phyloP scores from a whole-genome alignment of 768 basidiomycete species.

The Flagelloscypha sp. region DNA sequence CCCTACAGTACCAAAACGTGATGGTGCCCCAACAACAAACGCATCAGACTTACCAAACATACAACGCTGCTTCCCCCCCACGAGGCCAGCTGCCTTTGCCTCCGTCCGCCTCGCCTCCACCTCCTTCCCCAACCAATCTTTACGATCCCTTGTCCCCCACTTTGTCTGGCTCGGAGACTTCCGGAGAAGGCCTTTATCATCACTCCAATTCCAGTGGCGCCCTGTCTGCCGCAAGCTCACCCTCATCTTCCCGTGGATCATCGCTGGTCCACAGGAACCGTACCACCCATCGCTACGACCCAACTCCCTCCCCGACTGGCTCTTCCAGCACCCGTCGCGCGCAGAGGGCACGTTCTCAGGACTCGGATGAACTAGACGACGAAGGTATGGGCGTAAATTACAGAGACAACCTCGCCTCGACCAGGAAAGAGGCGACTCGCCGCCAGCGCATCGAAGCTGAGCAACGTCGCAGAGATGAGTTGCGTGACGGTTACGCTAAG shows the following conservation, averaged over 20 bases:
- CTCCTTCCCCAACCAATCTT: constrained; percentile 69
- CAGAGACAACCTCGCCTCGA: constrained; percentile 65
- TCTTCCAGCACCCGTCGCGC: constrained; percentile 65
- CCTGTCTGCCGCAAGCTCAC: constrained; percentile 70
- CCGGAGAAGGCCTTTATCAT: constrained; percentile 75
- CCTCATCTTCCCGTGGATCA: constrained; percentile 67
- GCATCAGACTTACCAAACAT: no score
- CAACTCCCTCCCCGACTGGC: constrained; percentile 69
- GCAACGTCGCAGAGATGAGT: constrained; percentile 80
- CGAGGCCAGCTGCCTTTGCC: constrained; percentile 60
- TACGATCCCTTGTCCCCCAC: constrained; percentile 82
- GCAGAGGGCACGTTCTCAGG: constrained; percentile 61
- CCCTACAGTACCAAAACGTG: no score
- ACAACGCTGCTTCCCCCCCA: constrained; percentile 49
- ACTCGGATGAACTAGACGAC: constrained; percentile 67
- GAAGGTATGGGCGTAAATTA: constrained; percentile 55
- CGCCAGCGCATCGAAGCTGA: constrained; percentile 86
- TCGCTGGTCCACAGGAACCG: constrained; percentile 77
- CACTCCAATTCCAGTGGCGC: constrained; percentile 68
- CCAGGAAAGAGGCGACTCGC: constrained; percentile 77
- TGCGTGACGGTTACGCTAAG: constrained; percentile 83
- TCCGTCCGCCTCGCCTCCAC: constrained; percentile 50
- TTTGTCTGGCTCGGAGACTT: constrained; percentile 85
- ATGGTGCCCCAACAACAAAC: no score
- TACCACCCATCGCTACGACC: constrained; percentile 61